Evolutionary conservation across 257 asterid species (phyloP), one percentile per base, ranked within the genome.

Genomic region (Gentiana straminea): DNA sequence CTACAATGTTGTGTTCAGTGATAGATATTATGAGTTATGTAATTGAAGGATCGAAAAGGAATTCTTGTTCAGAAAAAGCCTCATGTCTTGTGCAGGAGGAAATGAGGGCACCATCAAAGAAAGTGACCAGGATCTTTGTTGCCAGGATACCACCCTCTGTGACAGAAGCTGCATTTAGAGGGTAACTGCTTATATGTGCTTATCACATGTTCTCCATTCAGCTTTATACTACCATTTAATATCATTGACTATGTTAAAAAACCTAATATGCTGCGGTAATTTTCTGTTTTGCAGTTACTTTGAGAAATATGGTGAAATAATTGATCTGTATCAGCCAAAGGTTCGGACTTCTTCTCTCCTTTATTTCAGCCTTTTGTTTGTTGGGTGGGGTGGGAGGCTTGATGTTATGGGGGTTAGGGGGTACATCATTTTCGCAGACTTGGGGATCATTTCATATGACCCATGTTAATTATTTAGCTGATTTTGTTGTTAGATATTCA

Each of bases 321-420:
- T 95, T 39, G 97, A 92, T 75, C 64, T 88, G 43, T 92, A 92
- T 84, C 85, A 88, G 98, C 98, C 95, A 62, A 92, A 92, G 99
- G 99, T 92, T 68, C 59, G 34, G 33, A 41, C 63, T 65, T 52
- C 57, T 54, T 35, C 64, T 60, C 5, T 8, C 4, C 33, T 41
- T 7, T 47, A 6, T 7, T 2, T 24, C 5, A 1, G 11, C 7
- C 9, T 39, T 3, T 4, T 44, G 2, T 41, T 7, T 7, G 46
- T 1, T 4, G 46, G 8, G 46, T 41, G 5, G 46, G 46, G 46
- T 41, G 46, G 46, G 46, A 10, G 46, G 46, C 5, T 39, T 41
- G 46, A 10, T 7, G 46, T 7, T 2, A 10, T 7, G 46, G 46
- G 46, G 46, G 24, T 24, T 24, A 24, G 24, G 24, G 24, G 24